phyloP scores from a whole-genome alignment of 768 basidiomycete species.

The Auricularia sp. region DNA sequence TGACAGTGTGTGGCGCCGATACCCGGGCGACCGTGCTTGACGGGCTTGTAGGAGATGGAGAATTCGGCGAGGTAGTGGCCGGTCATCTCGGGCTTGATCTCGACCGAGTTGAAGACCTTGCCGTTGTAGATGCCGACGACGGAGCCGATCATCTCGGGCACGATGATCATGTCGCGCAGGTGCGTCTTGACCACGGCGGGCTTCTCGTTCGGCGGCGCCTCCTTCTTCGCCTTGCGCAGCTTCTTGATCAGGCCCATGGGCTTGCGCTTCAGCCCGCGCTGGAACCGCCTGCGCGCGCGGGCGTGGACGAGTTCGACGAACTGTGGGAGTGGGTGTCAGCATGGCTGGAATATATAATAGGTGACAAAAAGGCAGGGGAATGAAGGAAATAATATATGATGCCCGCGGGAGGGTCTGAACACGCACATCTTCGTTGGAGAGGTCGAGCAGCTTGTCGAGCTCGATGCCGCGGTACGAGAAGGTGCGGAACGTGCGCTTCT shows the following conservation, averaged over 20 bases:
- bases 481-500: slow-evolving; percentile 96
- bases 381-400: background rate
- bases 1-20: slow-evolving; percentile 87
- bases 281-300: slow-evolving; percentile 96
- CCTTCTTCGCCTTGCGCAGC: slow-evolving; percentile 98
- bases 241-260: slow-evolving; percentile 99
- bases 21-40: slow-evolving; percentile 99
- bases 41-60: slow-evolving; percentile 94
- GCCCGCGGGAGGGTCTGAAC: background rate
- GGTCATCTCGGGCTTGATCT: slow-evolving; percentile 99
- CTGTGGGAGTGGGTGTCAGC: slow-evolving; percentile 23
- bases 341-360: background rate
- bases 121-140: slow-evolving; percentile 98
- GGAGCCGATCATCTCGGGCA: slow-evolving; percentile 99
- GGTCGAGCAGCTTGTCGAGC: slow-evolving; percentile 94
- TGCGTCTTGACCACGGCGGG: slow-evolving; percentile 98
- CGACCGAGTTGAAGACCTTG: slow-evolving; percentile 93
- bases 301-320: slow-evolving; percentile 96
- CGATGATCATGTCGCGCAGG: slow-evolving; percentile 98
- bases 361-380: background rate
- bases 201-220: slow-evolving; percentile 98
- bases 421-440: slow-evolving; percentile 91
- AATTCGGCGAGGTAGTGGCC: slow-evolving; percentile 96
- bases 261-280: slow-evolving; percentile 95
- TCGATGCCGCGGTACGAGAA: slow-evolving; percentile 98